Percentiles rank a stretch among this genome's conserved stretches.
These are phyloP conservation scores for Alternaria brassicicola DNA, from an alignment of 2,329 filamentous ascomycete species.

Conservation along the genomic window DNA sequence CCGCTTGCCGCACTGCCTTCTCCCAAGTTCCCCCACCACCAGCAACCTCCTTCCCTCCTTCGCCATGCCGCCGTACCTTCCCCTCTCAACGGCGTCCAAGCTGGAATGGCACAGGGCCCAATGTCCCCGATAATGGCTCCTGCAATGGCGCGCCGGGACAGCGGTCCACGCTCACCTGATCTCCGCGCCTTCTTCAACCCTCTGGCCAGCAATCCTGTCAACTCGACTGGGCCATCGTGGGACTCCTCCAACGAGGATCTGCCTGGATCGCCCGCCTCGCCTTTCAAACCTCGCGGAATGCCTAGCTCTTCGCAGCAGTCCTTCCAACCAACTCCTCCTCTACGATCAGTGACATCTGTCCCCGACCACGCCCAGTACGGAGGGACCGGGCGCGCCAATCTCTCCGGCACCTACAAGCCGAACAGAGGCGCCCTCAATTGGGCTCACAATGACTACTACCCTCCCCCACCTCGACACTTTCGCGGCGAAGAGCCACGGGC, in stretches of 20 bases:
- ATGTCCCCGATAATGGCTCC: constrained; percentile 37
- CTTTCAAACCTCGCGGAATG: constrained; percentile 39
- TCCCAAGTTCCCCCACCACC: constrained; percentile 51
- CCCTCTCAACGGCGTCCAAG: constrained; percentile 32
- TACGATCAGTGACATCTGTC: constrained; percentile 47
- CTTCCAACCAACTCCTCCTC: constrained; percentile 33
- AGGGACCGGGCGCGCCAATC: constrained; percentile 35
- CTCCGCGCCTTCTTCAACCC: constrained; percentile 44
- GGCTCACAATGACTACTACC: constrained; percentile 44
- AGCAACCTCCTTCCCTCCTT: constrained; percentile 51
- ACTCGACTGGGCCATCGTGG: constrained; percentile 33
- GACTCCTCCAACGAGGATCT: constrained; percentile 32
- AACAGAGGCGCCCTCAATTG: constrained; percentile 46
- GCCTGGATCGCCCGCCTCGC: constrained; percentile 13
- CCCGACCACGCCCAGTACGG: constrained; percentile 45
- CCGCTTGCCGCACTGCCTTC: constrained; percentile 34
- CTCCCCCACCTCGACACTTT: constrained; percentile 36
- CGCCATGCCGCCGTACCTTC: constrained; percentile 42
- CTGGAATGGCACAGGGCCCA: constrained; percentile 25
- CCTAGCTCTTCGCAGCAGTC: constrained; percentile 41
- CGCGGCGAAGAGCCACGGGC: constrained; percentile 56
- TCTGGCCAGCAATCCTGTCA: constrained; percentile 44
- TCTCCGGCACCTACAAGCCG: constrained; percentile 45
- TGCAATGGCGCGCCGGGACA: constrained; percentile 32
- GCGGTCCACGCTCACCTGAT: constrained; percentile 37